Evolutionary conservation across 179 eudicot species (phyloP).

Genomic region (Silene vulgaris): DNA sequence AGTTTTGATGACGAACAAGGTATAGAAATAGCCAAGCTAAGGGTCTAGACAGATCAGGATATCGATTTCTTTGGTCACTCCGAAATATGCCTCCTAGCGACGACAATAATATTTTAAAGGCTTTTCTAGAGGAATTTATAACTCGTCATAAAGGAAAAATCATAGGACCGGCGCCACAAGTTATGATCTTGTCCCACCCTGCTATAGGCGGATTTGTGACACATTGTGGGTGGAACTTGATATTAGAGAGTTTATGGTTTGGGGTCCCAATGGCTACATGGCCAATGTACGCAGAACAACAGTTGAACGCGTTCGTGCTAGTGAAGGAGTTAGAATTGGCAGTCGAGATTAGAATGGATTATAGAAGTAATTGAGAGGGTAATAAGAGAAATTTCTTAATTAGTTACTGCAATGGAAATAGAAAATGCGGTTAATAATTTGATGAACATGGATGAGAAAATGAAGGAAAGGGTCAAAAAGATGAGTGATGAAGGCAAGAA

Average conservation of each 20-base stretch:
- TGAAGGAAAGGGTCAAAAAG: not conserved
- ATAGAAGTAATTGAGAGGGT: not conserved
- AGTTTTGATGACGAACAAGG: not conserved
- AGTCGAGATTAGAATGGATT: slow-evolving; percentile 25
- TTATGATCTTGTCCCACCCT: slow-evolving; percentile 9
- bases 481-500: not conserved
- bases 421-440: not conserved
- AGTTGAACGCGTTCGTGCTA: slow-evolving; percentile 19
- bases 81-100: not conserved
- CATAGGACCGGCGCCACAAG: slow-evolving; percentile 16
- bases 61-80: slow-evolving; percentile 4
- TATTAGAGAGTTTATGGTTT: slow-evolving; percentile 25
- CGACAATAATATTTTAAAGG: not conserved
- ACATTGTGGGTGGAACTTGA: slow-evolving; percentile 30
- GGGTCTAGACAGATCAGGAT: not conserved
- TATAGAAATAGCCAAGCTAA: slow-evolving; percentile 12
- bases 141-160: not conserved
- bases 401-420: not conserved
- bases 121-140: not conserved
- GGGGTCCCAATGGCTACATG: slow-evolving; percentile 26
- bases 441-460: slow-evolving; percentile 2
- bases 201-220: slow-evolving; percentile 24
- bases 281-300: slow-evolving; percentile 25
- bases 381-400: not conserved
- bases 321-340: slow-evolving; percentile 23